A percentile compares a stretch with the other conserved stretches of the same genome.
Evolutionary conservation across 192 early-diverging fungal species (phyloP).

Genomic region (Mortierella claussenii): DNA sequence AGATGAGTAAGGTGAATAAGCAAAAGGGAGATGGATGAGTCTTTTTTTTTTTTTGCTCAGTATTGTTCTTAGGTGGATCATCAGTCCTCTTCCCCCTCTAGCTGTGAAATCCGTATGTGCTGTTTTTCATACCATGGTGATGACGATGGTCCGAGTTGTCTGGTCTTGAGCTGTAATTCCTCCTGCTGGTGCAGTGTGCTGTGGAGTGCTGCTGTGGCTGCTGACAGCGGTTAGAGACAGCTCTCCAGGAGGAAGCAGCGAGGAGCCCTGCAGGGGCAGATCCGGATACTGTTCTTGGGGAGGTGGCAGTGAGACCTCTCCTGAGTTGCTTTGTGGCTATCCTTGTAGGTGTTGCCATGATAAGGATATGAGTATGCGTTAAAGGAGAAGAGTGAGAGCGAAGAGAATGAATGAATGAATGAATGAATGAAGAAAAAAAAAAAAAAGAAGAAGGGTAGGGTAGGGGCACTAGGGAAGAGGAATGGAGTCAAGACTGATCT

Average conservation of each 20-base stretch:
- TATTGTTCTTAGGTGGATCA: too few relatives aligned
- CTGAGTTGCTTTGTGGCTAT: not conserved
- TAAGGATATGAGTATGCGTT: not conserved
- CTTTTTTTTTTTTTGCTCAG: not conserved
- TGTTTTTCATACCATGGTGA: constrained; percentile 15
- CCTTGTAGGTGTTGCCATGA: constrained; percentile 1
- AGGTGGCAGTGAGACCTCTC: not conserved
- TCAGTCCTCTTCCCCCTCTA: constrained; percentile 1
- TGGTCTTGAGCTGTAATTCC: constrained; percentile 21
- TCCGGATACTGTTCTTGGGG: not conserved
- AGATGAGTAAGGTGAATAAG: not conserved
- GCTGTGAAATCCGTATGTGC: not conserved
- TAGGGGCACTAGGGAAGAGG: not conserved
- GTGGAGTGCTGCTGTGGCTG: not conserved
- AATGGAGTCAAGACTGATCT: too few relatives aligned
- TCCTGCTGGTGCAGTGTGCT: not conserved
- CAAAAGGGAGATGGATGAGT: not conserved
- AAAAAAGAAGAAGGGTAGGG: not conserved
- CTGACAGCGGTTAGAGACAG: too few relatives aligned
- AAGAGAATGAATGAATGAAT: not conserved
- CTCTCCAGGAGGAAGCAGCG: constrained; percentile 1
- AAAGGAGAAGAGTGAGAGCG: not conserved
- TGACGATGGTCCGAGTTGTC: not conserved
- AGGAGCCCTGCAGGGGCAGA: not conserved
- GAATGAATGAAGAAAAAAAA: not conserved